Conservation (phyloP, 75 land plant genomes). For the Azolla pinnata region DNA sequence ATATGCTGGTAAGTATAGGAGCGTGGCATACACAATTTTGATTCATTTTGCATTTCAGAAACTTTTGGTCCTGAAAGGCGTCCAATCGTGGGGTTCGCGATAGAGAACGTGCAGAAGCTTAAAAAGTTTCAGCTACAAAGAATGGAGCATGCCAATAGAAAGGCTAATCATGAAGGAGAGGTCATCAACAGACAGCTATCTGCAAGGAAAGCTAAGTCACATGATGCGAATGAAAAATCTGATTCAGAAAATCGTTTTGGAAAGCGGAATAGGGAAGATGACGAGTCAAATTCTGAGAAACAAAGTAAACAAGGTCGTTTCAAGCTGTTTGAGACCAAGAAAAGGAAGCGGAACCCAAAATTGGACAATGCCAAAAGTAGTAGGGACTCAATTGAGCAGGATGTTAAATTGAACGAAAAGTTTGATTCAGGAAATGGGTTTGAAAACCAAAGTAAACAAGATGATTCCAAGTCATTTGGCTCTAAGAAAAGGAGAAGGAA, state of each 20-base stretch:
- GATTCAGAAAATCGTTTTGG: not conserved
- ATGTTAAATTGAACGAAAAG: no score
- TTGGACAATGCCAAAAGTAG: no score
- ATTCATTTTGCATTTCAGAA: constrained; percentile 27
- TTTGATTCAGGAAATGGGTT: no score
- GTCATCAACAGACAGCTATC: not conserved
- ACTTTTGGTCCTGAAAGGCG: constrained; percentile 83
- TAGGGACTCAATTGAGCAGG: no score
- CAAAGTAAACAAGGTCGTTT: not conserved
- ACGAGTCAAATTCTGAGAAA: not conserved
- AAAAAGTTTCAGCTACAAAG: constrained; percentile 23
- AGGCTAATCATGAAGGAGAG: not conserved
- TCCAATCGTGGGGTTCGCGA: constrained; percentile 93
- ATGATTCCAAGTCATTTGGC: no score
- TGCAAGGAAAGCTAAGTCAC: not conserved
- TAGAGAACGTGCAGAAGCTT: constrained; percentile 63
- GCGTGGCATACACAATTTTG: not conserved
- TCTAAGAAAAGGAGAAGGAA: no score
- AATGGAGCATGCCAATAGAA: constrained; percentile 3
- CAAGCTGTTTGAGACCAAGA: no score
- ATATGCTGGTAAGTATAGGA: no score
- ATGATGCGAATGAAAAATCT: not conserved
- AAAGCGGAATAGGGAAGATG: not conserved
- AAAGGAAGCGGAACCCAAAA: no score
- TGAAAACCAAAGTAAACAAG: no score